A percentile compares a stretch with the other conserved stretches of the same genome.
Conservation (phyloP, 2,329 filamentous ascomycete genomes). For the Pestalotiopsis sp. region DNA sequence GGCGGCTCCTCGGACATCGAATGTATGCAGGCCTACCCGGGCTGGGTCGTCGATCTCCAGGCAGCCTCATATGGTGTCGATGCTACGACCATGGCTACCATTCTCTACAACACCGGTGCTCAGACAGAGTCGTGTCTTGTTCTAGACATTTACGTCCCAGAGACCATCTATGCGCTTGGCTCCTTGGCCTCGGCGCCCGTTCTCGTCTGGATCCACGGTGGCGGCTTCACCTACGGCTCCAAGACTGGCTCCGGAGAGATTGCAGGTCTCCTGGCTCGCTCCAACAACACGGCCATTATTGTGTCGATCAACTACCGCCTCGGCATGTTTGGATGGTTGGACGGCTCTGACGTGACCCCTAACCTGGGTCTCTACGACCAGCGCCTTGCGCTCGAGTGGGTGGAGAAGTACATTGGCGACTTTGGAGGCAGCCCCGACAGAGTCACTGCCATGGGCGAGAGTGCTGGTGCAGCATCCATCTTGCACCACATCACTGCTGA, state of each 20-base stretch:
- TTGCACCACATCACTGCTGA: constrained; percentile 50
- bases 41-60: constrained; percentile 24
- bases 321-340: constrained; percentile 28
- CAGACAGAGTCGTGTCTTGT: constrained; percentile 28
- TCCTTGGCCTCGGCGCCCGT: constrained; percentile 20
- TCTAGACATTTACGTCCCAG: constrained; percentile 24
- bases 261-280: constrained; percentile 22
- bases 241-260: constrained; percentile 22
- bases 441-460: constrained; percentile 49
- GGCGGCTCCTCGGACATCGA: constrained; percentile 21
- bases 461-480: constrained; percentile 50
- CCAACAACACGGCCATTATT: constrained; percentile 21
- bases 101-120: constrained; percentile 14
- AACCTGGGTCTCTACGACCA: constrained; percentile 55
- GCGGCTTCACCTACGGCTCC: constrained; percentile 26
- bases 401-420: constrained; percentile 46
- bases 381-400: constrained; percentile 49
- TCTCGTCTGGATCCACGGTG: constrained; percentile 29
- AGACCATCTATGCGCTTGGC: constrained; percentile 16
- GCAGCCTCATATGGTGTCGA: constrained; percentile 15
- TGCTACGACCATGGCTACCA: constrained; percentile 3
- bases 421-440: constrained; percentile 44
- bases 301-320: constrained; percentile 28
- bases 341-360: constrained; percentile 27
- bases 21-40: constrained; percentile 34